Base-by-base conservation (phyloP, 1,284 basidiomycete species). In the Cronartium quercuum region DNA sequence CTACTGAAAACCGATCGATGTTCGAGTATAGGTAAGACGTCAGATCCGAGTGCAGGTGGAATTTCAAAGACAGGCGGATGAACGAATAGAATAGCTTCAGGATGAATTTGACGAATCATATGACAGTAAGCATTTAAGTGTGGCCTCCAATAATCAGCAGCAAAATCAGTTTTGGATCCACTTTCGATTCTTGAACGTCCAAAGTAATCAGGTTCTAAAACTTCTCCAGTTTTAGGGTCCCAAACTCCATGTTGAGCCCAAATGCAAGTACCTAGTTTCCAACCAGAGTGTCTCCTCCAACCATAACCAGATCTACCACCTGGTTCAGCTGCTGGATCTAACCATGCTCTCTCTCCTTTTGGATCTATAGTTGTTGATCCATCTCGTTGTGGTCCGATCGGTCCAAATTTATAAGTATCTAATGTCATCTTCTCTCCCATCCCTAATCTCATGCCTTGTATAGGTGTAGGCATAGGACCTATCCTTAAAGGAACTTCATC, bases 211-310 rank as follows among this genome's bases (percentile, higher is more conserved):
- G 91, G 90, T 47, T 85, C 83, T 69, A 94, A 84, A 1, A 95
- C 81, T 41, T 85, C 86, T 15, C 88, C 87, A 0, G 88, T 87
- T 63, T 87, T 83, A 64, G 81, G 75, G 79, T 97, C 90, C 95
- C 95, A 98, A 0, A 98, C 90, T 68, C 90, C 92, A 80, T 98
- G 94, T 78, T 88, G 86, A 0, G 93, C 94, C 95, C 95, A 98
- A 35, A 81, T 83, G 80, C 94, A 96, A 6, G 84, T 88, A 5
- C 94, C 94, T 1, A 97, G 83, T 73, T 86, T 84, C 95, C 95
- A 98, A 3, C 85, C 84, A 0, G 83, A 79, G 73, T 88, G 88
- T 41, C 93, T 87, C 77, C 83, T 87, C 92, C 92, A 97, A 0
- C 91, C 91, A 87, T 90, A 96, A 1, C 68, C 68, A 15, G 68